A percentile compares a stretch with the other conserved stretches of the same genome.
These are phyloP conservation scores for Stellera chamaejasme DNA, from an alignment of 345 rosid species.

Conservation along the genomic window DNA sequence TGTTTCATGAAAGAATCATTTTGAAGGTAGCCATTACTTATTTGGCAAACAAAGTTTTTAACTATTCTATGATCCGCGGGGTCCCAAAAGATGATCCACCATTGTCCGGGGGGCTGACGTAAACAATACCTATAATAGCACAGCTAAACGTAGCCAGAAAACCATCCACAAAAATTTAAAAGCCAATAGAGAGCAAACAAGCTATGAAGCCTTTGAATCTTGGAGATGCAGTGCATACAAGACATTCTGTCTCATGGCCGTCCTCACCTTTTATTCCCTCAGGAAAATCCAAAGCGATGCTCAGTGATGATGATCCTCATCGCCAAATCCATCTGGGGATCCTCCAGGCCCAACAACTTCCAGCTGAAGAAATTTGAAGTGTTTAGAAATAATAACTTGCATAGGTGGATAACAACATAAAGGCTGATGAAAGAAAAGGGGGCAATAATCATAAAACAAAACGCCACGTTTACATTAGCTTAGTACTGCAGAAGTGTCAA, in stretches of 20 bases:
- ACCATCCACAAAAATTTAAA: conserved; percentile 14
- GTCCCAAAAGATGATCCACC: conserved; percentile 21
- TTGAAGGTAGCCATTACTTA: conserved; percentile 26
- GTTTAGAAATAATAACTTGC: no score
- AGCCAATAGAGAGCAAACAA: conserved; percentile 25
- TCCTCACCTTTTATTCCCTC: conserved; percentile 25
- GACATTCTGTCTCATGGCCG: conserved; percentile 29
- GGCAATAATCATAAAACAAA: neutral
- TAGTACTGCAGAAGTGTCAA: neutral
- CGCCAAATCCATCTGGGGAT: conserved; percentile 73
- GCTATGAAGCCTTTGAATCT: conserved; percentile 15
- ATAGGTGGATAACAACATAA: neutral
- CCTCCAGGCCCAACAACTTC: conserved; percentile 94
- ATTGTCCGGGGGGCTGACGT: conserved; percentile 8
- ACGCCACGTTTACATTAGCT: neutral
- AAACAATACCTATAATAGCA: neutral
- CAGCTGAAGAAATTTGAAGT: conserved; percentile 37
- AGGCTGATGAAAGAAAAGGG: neutral
- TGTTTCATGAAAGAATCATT: conserved; percentile 28
- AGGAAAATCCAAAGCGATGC: conserved; percentile 15
- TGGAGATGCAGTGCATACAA: conserved; percentile 22
- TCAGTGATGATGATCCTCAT: conserved; percentile 48
- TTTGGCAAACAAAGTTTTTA: conserved; percentile 28
- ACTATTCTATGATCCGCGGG: conserved; percentile 20
- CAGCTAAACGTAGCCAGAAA: neutral